phyloP scores from a whole-genome alignment of 768 basidiomycete species.

The Polyporus arcularius region DNA sequence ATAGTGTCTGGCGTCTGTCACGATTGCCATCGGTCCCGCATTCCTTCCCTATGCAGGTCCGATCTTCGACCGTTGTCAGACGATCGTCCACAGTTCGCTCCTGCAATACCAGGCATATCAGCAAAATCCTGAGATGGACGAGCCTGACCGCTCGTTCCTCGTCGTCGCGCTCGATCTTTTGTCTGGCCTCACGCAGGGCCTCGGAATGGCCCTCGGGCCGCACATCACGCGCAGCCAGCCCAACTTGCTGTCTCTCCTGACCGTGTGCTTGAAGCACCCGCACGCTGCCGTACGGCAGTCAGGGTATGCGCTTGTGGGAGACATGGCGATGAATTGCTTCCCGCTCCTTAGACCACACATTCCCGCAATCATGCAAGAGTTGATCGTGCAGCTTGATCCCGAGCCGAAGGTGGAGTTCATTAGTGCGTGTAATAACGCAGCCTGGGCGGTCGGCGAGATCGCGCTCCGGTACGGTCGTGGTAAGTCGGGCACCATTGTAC shows the following conservation, averaged over 20 bases:
- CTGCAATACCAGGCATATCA: conserved; percentile 86
- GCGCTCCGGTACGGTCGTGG: conserved; percentile 88
- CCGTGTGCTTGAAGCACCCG: conserved; percentile 91
- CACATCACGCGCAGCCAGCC: conserved; percentile 73
- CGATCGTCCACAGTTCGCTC: conserved; percentile 80
- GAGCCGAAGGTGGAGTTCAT: conserved; percentile 94
- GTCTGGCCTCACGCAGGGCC: conserved; percentile 93
- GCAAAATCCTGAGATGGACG: conserved; percentile 87
- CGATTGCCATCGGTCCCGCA: conserved; percentile 89
- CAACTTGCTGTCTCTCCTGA: conserved; percentile 77
- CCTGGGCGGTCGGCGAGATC: conserved; percentile 99
- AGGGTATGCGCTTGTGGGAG: conserved; percentile 97
- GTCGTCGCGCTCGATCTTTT: conserved; percentile 97
- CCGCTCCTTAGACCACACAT: conserved; percentile 80
- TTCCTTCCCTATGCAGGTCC: conserved; percentile 89
- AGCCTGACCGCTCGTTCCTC: conserved; percentile 96
- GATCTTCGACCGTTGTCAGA: conserved; percentile 89
- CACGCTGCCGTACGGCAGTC: conserved; percentile 95
- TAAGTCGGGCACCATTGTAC: conserved; percentile 33
- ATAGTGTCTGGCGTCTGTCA: conserved; percentile 95
- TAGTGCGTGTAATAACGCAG: conserved; percentile 98
- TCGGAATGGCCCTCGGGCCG: conserved; percentile 75
- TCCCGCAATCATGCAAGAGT: conserved; percentile 85
- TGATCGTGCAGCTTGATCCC: conserved; percentile 87
- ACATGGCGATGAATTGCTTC: conserved; percentile 97